Conservation (phyloP, 2,329 filamentous ascomycete species). For the Metarhizium guizhouense region DNA sequence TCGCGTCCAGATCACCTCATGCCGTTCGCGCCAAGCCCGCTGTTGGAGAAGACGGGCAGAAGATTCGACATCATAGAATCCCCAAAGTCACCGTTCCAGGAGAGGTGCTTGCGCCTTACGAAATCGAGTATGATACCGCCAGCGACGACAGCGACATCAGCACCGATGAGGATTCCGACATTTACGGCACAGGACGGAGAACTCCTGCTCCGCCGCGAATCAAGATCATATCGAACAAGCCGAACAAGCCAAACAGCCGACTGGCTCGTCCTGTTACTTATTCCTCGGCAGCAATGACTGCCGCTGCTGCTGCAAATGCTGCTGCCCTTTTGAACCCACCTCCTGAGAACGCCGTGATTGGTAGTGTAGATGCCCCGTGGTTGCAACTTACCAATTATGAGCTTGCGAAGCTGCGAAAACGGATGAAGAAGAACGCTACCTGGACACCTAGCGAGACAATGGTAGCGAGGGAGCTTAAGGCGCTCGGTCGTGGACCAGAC, state of each 20-base stretch:
- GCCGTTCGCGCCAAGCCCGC: slow-evolving; percentile 39
- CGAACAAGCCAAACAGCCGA: slow-evolving; percentile 36
- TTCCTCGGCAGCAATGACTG: slow-evolving; percentile 23
- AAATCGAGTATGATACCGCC: slow-evolving; percentile 52
- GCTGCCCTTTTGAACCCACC: slow-evolving; percentile 44
- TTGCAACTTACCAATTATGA: slow-evolving; percentile 56
- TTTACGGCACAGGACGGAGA: slow-evolving; percentile 26
- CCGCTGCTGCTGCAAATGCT: slow-evolving; percentile 31
- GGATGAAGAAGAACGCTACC: slow-evolving; percentile 86
- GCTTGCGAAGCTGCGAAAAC: slow-evolving; percentile 62
- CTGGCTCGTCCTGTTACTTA: slow-evolving; percentile 24
- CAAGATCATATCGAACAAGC: slow-evolving; percentile 35
- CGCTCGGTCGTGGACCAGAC: slow-evolving; percentile 57
- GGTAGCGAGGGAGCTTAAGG: slow-evolving; percentile 70
- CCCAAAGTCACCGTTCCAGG: slow-evolving; percentile 57
- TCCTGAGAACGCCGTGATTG: slow-evolving; percentile 48
- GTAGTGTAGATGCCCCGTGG: slow-evolving; percentile 55
- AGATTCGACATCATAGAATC: slow-evolving; percentile 34
- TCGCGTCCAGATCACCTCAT: slow-evolving; percentile 44
- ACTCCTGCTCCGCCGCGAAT: slow-evolving; percentile 35
- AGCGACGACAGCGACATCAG: slow-evolving; percentile 44
- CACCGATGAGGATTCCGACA: slow-evolving; percentile 40
- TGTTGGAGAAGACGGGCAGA: slow-evolving; percentile 35
- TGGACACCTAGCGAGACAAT: slow-evolving; percentile 82
- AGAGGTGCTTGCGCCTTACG: slow-evolving; percentile 57